Evolutionary conservation across 225 moss, liverwort and hornwort species (phyloP).

Genomic region (Ulota crispa): DNA sequence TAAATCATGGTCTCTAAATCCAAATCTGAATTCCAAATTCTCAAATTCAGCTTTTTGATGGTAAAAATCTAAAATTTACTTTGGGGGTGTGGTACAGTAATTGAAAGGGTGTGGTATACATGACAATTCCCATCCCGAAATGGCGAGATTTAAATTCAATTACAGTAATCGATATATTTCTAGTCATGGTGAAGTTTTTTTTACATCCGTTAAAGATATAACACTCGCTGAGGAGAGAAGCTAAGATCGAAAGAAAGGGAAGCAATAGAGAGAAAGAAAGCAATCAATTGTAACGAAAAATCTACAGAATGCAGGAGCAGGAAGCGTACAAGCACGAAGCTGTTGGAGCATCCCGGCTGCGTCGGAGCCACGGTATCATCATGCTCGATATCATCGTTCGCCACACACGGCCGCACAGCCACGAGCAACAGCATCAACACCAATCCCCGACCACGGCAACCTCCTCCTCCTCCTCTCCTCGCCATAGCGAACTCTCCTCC

Average conservation of each 20-base stretch:
- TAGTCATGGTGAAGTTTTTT: background rate
- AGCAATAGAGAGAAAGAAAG: background rate
- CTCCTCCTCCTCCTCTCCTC: background rate
- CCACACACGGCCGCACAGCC: constrained; percentile 23
- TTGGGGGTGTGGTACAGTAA: no score
- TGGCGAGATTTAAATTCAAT: background rate
- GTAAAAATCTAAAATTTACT: no score
- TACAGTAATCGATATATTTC: background rate
- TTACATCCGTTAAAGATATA: background rate
- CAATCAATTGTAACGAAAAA: background rate
- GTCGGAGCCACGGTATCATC: constrained; percentile 23
- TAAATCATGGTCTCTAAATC: no score
- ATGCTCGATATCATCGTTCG: constrained; percentile 39
- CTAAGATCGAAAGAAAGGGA: background rate
- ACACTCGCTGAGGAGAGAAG: background rate
- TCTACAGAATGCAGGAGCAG: background rate
- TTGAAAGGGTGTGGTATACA: no score
- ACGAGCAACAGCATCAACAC: background rate
- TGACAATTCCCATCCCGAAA: no score
- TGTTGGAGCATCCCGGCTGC: constrained; percentile 47
- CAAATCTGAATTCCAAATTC: no score
- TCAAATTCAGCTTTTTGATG: no score
- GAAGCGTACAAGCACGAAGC: constrained; percentile 39
- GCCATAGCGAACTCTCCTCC: background rate
- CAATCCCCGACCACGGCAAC: background rate